Evolutionary conservation across 306 rosid species (phyloP).

Genomic region (Sicyos baderoa): DNA sequence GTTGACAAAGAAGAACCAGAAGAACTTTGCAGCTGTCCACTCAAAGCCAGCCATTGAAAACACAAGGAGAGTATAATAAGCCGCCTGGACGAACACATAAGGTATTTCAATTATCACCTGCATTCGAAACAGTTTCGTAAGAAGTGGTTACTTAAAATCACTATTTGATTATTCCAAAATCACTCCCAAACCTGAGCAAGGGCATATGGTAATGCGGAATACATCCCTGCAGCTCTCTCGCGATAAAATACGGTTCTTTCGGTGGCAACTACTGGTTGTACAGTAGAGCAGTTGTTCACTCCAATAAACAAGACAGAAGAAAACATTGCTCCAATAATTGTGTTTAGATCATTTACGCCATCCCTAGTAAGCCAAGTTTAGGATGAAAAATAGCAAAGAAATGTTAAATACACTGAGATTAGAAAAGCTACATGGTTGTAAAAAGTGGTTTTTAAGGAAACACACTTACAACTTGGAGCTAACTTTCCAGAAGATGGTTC

Average conservation of each 20-base stretch:
- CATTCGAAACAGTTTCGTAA: not conserved
- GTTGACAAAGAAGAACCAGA: slow-evolving; percentile 51
- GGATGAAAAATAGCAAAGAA: not conserved
- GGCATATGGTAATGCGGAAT: slow-evolving; percentile 55
- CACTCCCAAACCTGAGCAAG: not conserved
- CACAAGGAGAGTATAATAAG: slow-evolving; percentile 37
- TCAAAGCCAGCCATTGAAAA: slow-evolving; percentile 53
- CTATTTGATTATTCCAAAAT: no score
- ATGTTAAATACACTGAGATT: not conserved
- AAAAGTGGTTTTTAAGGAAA: no score
- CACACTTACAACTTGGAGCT: not conserved
- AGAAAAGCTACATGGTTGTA: no score
- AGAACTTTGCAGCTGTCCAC: slow-evolving; percentile 40
- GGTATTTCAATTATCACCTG: slow-evolving; percentile 51
- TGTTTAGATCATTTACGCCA: not conserved
- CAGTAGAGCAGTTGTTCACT: slow-evolving; percentile 47
- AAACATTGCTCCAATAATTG: slow-evolving; percentile 43
- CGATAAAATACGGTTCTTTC: slow-evolving; percentile 47
- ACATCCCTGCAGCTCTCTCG: slow-evolving; percentile 65
- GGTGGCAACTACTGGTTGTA: slow-evolving; percentile 28
- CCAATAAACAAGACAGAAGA: slow-evolving; percentile 40
- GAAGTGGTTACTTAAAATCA: no score
- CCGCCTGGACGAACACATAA: slow-evolving; percentile 38
- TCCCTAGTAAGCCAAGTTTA: not conserved
- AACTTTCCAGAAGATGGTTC: slow-evolving; percentile 47